Evolutionary conservation across 257 asterid genomes (phyloP), one percentile per base, ranked within the genome.

Genomic region (Paulownia fortunei): DNA sequence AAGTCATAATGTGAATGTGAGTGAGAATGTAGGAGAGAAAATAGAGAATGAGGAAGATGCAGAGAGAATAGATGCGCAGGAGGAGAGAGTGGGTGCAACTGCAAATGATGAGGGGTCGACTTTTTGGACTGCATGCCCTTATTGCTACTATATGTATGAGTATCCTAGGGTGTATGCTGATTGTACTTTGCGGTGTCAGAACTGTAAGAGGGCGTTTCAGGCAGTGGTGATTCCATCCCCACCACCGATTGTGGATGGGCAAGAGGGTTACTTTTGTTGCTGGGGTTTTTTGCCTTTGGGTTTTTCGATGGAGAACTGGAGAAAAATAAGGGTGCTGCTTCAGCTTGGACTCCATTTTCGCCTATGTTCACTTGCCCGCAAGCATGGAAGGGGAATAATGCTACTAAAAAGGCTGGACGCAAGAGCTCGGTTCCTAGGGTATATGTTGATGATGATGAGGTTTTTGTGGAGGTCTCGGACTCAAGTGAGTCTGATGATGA

Each of bases 231-330:
- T 93, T 79, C 87, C 92, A 1, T 82, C 97, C 0, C 97, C 99
- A 0, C 99, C 97, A 0, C 94, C 96, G 3, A 44, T 87, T 8
- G 80, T 66, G 65, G 95, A 89, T 52, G 97, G 98, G 46, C 88
- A 87, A 78, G 93, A 89, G 11, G 89, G 83, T 21, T 88, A 91
- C 81, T 89, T 91, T 73, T 94, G 97, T 76, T 92, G 97, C 80
- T 94, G 98, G 98, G 97, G 95, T 8, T 87, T 87, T 80, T 79
- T 92, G 80, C 98, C 98, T 5, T 30, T 94, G 82, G 98, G 96
- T 27, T 85, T 94, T 47, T 87, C 94, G 0, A 80, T 76, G 89
- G 87, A 76, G 52, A 68, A 72, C 80, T 87, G 85, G 83, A 87
- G 89, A 94, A 83, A 82, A 80, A 80, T 69, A 88, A 56, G 68